Evolutionary conservation across 768 basidiomycete genomes (phyloP).

Genomic region (Mycena chlorophos): DNA sequence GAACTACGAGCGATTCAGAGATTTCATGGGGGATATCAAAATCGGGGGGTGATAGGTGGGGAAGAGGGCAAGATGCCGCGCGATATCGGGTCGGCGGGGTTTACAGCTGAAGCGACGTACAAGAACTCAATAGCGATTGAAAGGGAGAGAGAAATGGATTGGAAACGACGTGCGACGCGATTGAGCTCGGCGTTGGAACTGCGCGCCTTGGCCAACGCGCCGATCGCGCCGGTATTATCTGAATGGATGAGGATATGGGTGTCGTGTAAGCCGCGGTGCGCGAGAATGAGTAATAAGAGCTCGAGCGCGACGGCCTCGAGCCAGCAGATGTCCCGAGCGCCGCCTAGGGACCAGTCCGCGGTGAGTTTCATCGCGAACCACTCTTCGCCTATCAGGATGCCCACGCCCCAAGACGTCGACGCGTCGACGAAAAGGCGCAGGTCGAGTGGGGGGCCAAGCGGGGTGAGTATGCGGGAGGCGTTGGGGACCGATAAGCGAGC

Average conservation of each 20-base stretch:
- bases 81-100: no score
- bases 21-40: no score
- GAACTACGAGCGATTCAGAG: no score
- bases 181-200: background rate
- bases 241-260: background rate
- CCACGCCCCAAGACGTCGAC: slow-evolving; percentile 42
- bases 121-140: no score
- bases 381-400: slow-evolving; percentile 25
- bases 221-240: slow-evolving; percentile 4
- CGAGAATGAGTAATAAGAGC: slow-evolving; percentile 6
- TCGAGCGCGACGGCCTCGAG: slow-evolving; percentile 26
- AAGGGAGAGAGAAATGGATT: no score
- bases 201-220: background rate
- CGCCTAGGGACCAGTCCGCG: slow-evolving; percentile 15
- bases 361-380: slow-evolving; percentile 33
- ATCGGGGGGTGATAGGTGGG: no score
- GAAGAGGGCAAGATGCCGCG: no score
- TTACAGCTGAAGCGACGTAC: no score
- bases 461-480: slow-evolving; percentile 16
- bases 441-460: slow-evolving; percentile 6
- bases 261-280: background rate
- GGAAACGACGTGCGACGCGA: no score
- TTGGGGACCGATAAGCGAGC: background rate
- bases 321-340: slow-evolving; percentile 27
- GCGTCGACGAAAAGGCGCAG: slow-evolving; percentile 36